Percentiles rank a stretch among this genome's conserved stretches.
These are phyloP conservation scores for Kodamaea neixiangensis DNA, from an alignment of 805 yeast genomes.

Conservation along the genomic window DNA sequence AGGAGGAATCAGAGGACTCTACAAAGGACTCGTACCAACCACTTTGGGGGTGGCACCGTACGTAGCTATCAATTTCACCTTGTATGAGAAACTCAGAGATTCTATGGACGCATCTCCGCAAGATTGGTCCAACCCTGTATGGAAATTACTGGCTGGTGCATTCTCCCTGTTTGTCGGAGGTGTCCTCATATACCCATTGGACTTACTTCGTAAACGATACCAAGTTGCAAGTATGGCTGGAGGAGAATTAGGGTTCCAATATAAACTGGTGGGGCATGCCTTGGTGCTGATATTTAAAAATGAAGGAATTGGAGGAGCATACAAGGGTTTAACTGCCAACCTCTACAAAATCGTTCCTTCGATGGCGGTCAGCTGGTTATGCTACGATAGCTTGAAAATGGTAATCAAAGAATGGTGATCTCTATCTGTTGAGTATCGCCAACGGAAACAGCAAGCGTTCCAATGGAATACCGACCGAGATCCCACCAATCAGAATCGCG, in stretches of 20 bases:
- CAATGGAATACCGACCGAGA: neutral
- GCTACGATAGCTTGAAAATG: conserved; percentile 70
- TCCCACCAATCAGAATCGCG: neutral
- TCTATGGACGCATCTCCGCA: conserved; percentile 36
- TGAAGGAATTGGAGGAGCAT: conserved; percentile 76
- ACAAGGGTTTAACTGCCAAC: conserved; percentile 76
- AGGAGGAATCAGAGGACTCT: conserved; percentile 79
- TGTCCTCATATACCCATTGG: conserved; percentile 88
- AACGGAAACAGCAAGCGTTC: conserved; percentile 10
- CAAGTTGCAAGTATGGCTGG: conserved; percentile 86
- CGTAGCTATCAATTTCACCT: conserved; percentile 88
- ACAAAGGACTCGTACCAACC: conserved; percentile 88
- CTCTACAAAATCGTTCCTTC: conserved; percentile 89
- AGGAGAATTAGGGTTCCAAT: conserved; percentile 78
- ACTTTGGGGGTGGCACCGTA: conserved; percentile 94
- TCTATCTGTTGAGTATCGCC: neutral
- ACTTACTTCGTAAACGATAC: conserved; percentile 81
- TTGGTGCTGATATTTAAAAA: conserved; percentile 61
- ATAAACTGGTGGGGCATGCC: conserved; percentile 76
- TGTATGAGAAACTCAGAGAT: conserved; percentile 81
- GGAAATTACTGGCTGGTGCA: conserved; percentile 79
- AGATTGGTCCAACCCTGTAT: conserved; percentile 47
- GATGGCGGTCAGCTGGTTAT: conserved; percentile 94
- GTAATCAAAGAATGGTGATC: conserved; percentile 30
- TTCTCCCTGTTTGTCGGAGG: conserved; percentile 88